phyloP scores from a whole-genome alignment of 331 rosid genomes.

The Malus hybrid region DNA sequence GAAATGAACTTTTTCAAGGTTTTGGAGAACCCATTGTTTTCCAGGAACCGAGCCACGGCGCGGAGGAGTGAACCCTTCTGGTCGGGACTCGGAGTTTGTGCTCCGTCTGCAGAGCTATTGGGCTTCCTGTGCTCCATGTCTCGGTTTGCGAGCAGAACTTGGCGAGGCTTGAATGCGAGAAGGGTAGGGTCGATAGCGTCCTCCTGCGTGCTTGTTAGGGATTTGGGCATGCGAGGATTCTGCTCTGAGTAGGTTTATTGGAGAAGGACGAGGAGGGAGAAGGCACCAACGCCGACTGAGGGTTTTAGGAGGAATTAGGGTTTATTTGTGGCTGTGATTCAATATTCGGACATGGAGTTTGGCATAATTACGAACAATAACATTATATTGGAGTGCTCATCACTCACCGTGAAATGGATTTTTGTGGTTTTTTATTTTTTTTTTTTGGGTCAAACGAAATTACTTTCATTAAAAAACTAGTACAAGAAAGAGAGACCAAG shows the following conservation, averaged over 20 bases:
- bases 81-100: neutral
- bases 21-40: too few species aligned
- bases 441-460: too few species aligned
- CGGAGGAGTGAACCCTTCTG: too few species aligned
- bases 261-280: neutral
- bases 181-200: conserved; percentile 17
- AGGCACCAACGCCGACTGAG: neutral
- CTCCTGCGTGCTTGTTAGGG: conserved; percentile 5
- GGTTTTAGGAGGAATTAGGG: conserved; percentile 9
- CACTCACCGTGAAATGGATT: too few species aligned
- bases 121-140: conserved; percentile 10
- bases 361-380: neutral
- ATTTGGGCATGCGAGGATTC: conserved; percentile 17
- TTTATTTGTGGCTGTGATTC: neutral
- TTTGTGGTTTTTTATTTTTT: too few species aligned
- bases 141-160: conserved; percentile 24
- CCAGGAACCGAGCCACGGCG: too few species aligned
- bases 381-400: neutral
- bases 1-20: too few species aligned
- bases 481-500: too few species aligned
- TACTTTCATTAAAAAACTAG: too few species aligned
- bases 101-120: neutral
- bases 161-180: conserved; percentile 44
- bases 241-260: neutral
- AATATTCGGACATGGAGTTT: neutral